Evolutionary conservation across 164 flowering plant species (phyloP), one percentile per base, ranked within the genome.

Genomic region (Sextonia rubra): DNA sequence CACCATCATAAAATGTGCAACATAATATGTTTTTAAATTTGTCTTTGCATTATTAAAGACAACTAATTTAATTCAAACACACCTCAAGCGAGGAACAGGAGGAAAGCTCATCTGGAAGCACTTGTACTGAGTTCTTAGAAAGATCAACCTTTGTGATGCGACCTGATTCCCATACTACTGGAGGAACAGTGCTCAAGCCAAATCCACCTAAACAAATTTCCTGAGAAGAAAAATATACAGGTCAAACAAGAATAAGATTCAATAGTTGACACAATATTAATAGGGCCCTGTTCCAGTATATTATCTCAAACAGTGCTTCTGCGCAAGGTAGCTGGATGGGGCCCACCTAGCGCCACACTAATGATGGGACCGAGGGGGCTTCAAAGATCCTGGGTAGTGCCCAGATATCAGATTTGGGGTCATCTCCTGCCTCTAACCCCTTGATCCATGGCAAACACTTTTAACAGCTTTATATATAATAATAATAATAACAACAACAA

Each of bases 111-210:
- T 72, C 56, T 3, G 98, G 98, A 49, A 91, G 83, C 82, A 85
- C 94, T 72, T 86, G 80, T 64, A 95, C 86, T 48, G 84, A 86
- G 83, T 95, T 95, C 74, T 76, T 83, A 48, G 97, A 88, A 70
- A 95, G 90, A 87, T 91, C 89, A 78, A 91, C 83, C 81, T 88
- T 91, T 69, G 80, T 69, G 60, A 90, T 75, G n/a, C 88, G 98
- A 72, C 79, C 81, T 44, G 97, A 82, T 81, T 88, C 89, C 92
- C 96, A 95, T 26, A 87, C 90, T 69, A 85, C 84, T 73, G 96
- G 76, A 37, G 99, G 99, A 26, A 95, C 85, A 75, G 77, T 75
- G 76, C 23, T 79, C 85, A 95, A 82, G 58, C 85, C 85, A 75
- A 84, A 70, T 64, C 93, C 97, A 74, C 78, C 80, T 27, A 95